Evolutionary conservation across 2,329 filamentous ascomycete species (phyloP), one percentile per base, ranked within the genome.

Genomic region (Bisporella sp.): DNA sequence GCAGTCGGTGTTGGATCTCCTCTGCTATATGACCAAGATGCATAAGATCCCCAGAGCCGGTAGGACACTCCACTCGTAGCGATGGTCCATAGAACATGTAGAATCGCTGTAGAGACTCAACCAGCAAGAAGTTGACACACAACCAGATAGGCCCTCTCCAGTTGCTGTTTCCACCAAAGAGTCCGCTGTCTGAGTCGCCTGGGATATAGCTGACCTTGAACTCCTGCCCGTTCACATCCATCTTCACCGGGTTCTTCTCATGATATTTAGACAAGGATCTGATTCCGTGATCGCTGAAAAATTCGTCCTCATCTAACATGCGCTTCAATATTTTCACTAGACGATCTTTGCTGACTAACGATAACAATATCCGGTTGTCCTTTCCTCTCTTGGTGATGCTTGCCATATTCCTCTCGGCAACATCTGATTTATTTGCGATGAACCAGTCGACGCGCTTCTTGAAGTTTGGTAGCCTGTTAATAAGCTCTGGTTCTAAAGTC

Each of bases 121-220:
- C 86, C 11, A 97, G 78, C 48, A 97, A 72, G 71, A 96, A 96
- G 70, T 97, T 97, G 71, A 96, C 90, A 55, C 89, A 93, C 45
- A 96, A 77, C 92, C 92, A 97, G 60, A 96, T 92, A 0, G 93
- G 92, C 1, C 87, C 92, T 71, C 92, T 82, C 92, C 92, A 97
- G 70, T 97, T 97, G 68, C 90, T 96, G 77, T 97, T 97, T 58
- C 92, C 92, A 48, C 92, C 92, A 63, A 97, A 97, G 5, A 97
- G 78, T 4, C 89, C 89, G 62, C 88, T 96, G 71, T 97, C 91
- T 0, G 92, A 96, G 66, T 97, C 92, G n/a, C 92, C 93, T 1
- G 93, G 84, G 13, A 97, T 82, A 64, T 97, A 97, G 60, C 83
- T 80, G 40, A 97, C 92, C 51, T 83, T 81, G 72, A 96, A 97